phyloP scores from a whole-genome alignment of 2,329 filamentous ascomycete species.

The Aspergillus japonicus region DNA sequence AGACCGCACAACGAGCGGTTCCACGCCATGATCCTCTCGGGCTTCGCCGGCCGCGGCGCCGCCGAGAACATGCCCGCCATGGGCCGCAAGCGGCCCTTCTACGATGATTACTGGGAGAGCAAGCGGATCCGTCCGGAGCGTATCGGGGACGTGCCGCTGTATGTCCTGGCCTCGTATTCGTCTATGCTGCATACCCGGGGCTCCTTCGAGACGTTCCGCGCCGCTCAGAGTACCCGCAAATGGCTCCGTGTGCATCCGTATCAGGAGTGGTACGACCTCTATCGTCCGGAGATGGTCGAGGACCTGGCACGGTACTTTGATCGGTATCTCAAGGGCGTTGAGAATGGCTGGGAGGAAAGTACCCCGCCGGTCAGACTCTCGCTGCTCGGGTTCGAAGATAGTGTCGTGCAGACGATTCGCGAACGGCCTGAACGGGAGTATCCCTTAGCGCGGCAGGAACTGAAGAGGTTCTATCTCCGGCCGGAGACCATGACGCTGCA shows the following conservation, averaged over 20 bases:
- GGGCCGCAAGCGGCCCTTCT: slow-evolving; percentile 16
- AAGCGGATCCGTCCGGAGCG: slow-evolving; percentile 21
- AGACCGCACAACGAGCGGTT: slow-evolving; percentile 16
- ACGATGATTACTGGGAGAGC: slow-evolving; percentile 25
- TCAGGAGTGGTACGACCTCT: slow-evolving; percentile 11
- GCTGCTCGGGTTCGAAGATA: slow-evolving; percentile 1
- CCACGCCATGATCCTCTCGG: slow-evolving; percentile 13
- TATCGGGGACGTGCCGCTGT: slow-evolving; percentile 23
- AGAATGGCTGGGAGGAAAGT: slow-evolving; percentile 10
- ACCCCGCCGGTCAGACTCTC: slow-evolving; percentile 11
- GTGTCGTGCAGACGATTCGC: not conserved
- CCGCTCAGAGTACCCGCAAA: slow-evolving; percentile 14
- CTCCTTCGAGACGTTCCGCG: slow-evolving; percentile 22
- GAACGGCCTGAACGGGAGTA: not conserved
- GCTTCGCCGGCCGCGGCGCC: slow-evolving; percentile 11
- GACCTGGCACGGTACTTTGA: slow-evolving; percentile 9
- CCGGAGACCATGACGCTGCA: not conserved
- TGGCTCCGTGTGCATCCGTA: slow-evolving; percentile 18
- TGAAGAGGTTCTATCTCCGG: slow-evolving; percentile 3
- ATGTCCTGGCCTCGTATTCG: slow-evolving; percentile 25
- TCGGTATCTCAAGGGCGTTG: slow-evolving; percentile 4
- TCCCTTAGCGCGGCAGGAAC: not conserved
- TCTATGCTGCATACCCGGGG: slow-evolving; percentile 23
- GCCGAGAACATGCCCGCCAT: slow-evolving; percentile 15
- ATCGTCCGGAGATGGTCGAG: slow-evolving; percentile 8